Percentiles rank a stretch among this genome's conserved stretches.
Evolutionary conservation across 164 flowering plant genomes (phyloP).

Genomic region (Stephania japonica): DNA sequence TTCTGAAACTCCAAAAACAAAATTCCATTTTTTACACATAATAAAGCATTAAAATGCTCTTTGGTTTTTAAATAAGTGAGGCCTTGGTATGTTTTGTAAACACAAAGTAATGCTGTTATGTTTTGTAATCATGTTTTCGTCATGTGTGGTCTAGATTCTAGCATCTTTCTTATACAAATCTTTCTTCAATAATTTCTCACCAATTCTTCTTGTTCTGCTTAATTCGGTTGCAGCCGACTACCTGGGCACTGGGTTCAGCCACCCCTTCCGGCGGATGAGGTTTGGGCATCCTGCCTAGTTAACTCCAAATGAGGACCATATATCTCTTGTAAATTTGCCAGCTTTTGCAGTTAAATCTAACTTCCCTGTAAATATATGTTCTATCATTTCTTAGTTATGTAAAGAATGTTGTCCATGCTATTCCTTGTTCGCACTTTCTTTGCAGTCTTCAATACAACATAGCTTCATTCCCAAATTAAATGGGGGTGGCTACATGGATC

Average conservation of each 20-base stretch:
- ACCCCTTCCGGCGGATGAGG: conserved; percentile 73
- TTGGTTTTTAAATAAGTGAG: no score
- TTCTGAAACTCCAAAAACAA: no score
- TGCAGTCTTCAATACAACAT: no score
- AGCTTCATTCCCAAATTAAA: no score
- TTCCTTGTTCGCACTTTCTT: no score
- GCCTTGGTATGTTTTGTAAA: no score
- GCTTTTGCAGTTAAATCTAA: background rate
- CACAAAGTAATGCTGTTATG: no score
- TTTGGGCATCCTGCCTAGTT: conserved; percentile 84
- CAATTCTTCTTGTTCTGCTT: background rate
- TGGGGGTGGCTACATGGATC: no score
- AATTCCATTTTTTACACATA: no score
- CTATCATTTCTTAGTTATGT: background rate
- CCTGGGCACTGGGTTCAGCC: conserved; percentile 97
- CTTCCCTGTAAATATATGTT: conserved; percentile 2
- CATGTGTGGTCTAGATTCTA: background rate
- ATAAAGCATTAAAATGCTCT: no score
- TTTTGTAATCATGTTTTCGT: background rate
- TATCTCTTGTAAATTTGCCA: background rate
- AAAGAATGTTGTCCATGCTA: no score
- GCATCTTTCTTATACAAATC: background rate
- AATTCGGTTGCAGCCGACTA: conserved; percentile 59
- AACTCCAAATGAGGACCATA: conserved; percentile 27
- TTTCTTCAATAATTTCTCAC: background rate